Conservation (phyloP, 2,329 filamentous ascomycete genomes). For the Aurifilum marmelostoma region DNA sequence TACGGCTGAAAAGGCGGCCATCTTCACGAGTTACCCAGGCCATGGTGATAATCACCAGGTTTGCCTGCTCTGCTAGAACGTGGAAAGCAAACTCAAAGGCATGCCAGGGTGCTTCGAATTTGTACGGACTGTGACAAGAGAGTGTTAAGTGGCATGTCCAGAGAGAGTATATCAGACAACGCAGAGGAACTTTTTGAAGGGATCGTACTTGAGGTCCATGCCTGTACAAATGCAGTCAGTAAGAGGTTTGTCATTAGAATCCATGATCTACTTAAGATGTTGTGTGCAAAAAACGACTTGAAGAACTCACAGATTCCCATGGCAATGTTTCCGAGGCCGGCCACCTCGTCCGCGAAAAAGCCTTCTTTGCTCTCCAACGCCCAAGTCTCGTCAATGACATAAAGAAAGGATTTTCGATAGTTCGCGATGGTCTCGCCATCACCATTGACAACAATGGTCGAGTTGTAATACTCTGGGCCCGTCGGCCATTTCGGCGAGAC, state of each 20-base stretch:
- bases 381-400: no score
- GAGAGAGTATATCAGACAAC: not conserved
- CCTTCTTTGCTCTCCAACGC: slow-evolving; percentile 50
- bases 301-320: slow-evolving; percentile 65
- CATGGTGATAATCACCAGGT: slow-evolving; percentile 73
- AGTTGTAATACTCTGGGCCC: no score
- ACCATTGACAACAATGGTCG: no score
- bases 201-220: slow-evolving; percentile 58
- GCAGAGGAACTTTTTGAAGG: not conserved
- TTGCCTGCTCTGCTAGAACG: slow-evolving; percentile 57
- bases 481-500: slow-evolving; percentile 52
- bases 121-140: slow-evolving; percentile 53
- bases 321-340: slow-evolving; percentile 53
- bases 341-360: slow-evolving; percentile 36
- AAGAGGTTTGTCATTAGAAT: not conserved
- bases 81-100: slow-evolving; percentile 59
- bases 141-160: not conserved
- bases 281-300: no score
- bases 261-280: not conserved
- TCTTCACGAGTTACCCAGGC: slow-evolving; percentile 66
- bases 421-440: no score
- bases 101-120: slow-evolving; percentile 53
- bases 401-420: no score
- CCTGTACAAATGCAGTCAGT: slow-evolving; percentile 38
- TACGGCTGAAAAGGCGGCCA: slow-evolving; percentile 45